Evolutionary conservation across 192 early-diverging fungal species (phyloP).

Genomic region (Globomyces pollinis-pini): DNA sequence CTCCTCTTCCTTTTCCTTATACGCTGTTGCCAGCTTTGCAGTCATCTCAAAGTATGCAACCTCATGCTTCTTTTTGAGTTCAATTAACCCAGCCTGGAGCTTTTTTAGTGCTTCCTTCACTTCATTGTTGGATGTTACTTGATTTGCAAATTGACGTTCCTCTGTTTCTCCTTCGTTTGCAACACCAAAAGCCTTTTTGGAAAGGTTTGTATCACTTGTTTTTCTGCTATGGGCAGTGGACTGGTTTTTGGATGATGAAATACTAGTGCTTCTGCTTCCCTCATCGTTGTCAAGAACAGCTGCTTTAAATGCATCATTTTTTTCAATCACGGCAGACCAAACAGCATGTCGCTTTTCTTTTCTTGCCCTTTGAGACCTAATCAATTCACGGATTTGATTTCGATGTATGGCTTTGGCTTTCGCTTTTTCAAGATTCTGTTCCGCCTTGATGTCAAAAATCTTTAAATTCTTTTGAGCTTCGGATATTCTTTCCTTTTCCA

Average conservation of each 20-base stretch:
- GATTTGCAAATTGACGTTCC: background rate
- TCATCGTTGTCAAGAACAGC: background rate
- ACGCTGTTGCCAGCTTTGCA: background rate
- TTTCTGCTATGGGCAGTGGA: background rate
- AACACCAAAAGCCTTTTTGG: background rate
- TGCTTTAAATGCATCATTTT: background rate
- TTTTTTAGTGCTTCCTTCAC: background rate
- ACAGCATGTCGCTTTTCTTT: background rate
- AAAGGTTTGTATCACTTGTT: background rate
- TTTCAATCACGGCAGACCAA: background rate
- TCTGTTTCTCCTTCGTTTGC: background rate
- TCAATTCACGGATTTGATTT: slow-evolving; percentile 1
- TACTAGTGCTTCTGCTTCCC: background rate
- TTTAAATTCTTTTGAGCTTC: slow-evolving; percentile 11
- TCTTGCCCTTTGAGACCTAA: background rate
- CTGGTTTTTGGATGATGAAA: background rate
- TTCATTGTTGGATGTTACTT: background rate
- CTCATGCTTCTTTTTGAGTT: background rate
- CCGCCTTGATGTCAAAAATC: slow-evolving; percentile 15
- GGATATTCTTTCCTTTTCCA: slow-evolving; percentile 17
- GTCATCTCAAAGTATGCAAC: background rate
- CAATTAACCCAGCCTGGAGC: background rate
- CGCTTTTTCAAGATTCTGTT: background rate
- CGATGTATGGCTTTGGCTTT: background rate
- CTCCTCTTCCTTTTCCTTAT: slow-evolving; percentile 4